Evolutionary conservation across 139 green algal species (phyloP), one percentile per base, ranked within the genome.

Genomic region (Asterochloris sp.): DNA sequence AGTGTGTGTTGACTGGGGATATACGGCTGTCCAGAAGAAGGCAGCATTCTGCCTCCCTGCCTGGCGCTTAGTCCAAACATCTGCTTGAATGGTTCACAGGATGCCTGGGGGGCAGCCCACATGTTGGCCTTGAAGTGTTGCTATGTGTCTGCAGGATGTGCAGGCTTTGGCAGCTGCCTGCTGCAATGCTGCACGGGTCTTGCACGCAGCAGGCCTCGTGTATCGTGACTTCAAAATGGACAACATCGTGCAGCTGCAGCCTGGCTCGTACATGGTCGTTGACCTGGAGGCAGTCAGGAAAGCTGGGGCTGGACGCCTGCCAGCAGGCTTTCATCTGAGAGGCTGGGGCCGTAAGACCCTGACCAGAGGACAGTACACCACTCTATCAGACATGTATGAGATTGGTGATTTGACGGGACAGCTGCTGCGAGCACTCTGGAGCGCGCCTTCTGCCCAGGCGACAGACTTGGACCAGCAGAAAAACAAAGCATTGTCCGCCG

Each of bases 151-250:
- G 75, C 27, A 80, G 75, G 75, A 80, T 47, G 17, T 80, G 8
- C 75, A 80, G 13, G 75, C 47, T 14, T 13, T 80, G 11, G 75
- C 75, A 69, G 23, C 12, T 80, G 75, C 75, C 13, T 80, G 75
- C 62, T 80, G 75, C 29, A 67, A 47, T 24, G 60, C 75, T 21
- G 75, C 75, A 68, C 75, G 47, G 60, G 60, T 80, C n/a, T 47
- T 80, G 21, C 75, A 80, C 23, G 27, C 54, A 19, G 29, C 29
- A 60, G 29, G 67, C 24, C 75, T 80, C 12, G 75, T 80, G 21
- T 54, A 80, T 69, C 75, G 75, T 10, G 75, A 80, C 75, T 47
- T 80, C 23, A 38, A 21, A 19, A n/a, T 80, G 75, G 38, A n/a
- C 19, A 80, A 80, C 28, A 21, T 80, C 10, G 60, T 80, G 38